A percentile compares a stretch with the other conserved stretches of the same genome.
Evolutionary conservation across 2,329 filamentous ascomycete genomes (phyloP).

Genomic region (Hypocrella siamensis): DNA sequence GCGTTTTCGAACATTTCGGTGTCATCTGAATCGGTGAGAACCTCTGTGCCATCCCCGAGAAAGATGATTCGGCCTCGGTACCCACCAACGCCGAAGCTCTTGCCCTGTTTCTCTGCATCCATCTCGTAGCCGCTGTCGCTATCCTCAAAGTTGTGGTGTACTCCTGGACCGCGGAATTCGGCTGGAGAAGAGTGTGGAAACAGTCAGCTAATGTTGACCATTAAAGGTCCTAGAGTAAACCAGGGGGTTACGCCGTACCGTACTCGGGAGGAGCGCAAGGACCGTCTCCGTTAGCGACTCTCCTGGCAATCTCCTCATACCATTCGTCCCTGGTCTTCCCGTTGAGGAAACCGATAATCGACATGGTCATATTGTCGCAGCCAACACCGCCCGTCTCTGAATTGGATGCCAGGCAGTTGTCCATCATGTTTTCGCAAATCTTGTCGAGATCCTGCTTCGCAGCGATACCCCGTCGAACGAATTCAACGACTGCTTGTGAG

Average conservation of each 20-base stretch:
- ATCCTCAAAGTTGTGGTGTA: slow-evolving; percentile 71
- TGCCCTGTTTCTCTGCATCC: slow-evolving; percentile 50
- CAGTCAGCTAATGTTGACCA: slow-evolving; percentile 13
- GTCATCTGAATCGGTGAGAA: slow-evolving; percentile 76
- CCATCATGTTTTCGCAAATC: slow-evolving; percentile 99
- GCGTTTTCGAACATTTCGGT: slow-evolving; percentile 83
- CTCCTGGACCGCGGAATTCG: slow-evolving; percentile 70
- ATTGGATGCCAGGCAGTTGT: slow-evolving; percentile 96
- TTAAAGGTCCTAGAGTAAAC: neutral
- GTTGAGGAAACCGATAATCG: slow-evolving; percentile 73
- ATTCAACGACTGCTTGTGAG: slow-evolving; percentile 92
- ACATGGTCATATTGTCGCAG: slow-evolving; percentile 99
- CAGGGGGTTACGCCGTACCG: slow-evolving; percentile 53
- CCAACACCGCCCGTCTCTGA: slow-evolving; percentile 95
- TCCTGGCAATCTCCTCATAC: slow-evolving; percentile 90
- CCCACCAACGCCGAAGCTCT: slow-evolving; percentile 49
- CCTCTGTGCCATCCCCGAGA: slow-evolving; percentile 86
- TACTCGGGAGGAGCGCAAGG: slow-evolving; percentile 98
- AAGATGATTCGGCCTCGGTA: slow-evolving; percentile 82
- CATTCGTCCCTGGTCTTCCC: slow-evolving; percentile 94
- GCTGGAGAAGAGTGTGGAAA: slow-evolving; percentile 30
- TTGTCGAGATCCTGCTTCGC: slow-evolving; percentile 88
- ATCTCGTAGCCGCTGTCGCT: slow-evolving; percentile 64
- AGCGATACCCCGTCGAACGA: slow-evolving; percentile 88
- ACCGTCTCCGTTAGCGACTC: slow-evolving; percentile 91